Evolutionary conservation across 192 early-diverging fungal species (phyloP).

Genomic region (Coemansia sp.): DNA sequence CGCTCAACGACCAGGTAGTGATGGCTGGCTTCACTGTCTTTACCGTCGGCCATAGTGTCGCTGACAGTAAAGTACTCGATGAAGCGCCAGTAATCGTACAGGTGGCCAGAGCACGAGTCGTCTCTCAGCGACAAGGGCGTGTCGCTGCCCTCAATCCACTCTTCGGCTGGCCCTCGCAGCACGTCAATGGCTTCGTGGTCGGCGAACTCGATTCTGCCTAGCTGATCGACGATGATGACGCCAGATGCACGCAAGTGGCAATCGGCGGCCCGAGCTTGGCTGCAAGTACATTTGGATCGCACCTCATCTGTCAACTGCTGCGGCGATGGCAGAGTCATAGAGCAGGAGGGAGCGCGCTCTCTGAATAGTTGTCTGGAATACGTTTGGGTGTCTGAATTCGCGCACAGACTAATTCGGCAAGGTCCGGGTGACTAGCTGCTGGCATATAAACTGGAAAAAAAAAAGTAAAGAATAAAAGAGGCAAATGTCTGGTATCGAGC

Average conservation of each 20-base stretch:
- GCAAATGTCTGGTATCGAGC: neutral
- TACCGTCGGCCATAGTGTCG: neutral
- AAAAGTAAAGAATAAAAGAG: neutral
- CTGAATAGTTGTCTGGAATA: neutral
- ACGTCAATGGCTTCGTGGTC: conserved; percentile 40
- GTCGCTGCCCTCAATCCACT: conserved; percentile 22
- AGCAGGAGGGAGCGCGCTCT: neutral
- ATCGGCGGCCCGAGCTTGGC: conserved; percentile 18
- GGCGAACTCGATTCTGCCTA: conserved; percentile 28
- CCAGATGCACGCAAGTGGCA: conserved; percentile 47
- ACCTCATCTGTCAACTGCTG: conserved; percentile 16
- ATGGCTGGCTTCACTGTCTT: conserved; percentile 8
- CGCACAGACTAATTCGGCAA: conserved; percentile 1
- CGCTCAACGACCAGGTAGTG: conserved; percentile 46
- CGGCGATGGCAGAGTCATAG: conserved; percentile 1
- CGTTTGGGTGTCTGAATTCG: neutral
- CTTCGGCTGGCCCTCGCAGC: conserved; percentile 41
- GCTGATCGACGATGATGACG: conserved; percentile 26
- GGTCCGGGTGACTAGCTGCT: neutral
- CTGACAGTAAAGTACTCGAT: conserved; percentile 25
- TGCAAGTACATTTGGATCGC: conserved; percentile 26
- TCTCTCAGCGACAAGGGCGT: conserved; percentile 18
- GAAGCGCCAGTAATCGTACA: conserved; percentile 29
- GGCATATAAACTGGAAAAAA: conserved; percentile 2
- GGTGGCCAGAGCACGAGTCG: conserved; percentile 9